Percentiles rank a stretch among this genome's conserved stretches.
Conservation (phyloP, 2,329 filamentous ascomycete genomes). For the Hymenoscyphus linearis region DNA sequence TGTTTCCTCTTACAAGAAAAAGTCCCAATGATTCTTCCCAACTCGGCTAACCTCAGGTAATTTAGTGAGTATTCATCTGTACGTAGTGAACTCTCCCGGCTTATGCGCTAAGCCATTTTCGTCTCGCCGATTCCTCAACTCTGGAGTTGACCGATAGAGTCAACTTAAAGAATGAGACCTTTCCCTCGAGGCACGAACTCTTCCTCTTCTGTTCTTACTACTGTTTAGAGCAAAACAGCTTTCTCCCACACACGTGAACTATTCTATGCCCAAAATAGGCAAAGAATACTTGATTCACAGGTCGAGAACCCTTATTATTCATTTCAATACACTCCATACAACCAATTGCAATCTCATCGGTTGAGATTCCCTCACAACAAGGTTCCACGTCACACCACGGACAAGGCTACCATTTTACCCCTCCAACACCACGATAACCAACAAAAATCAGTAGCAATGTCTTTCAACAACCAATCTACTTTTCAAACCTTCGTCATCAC, state of each 20-base stretch:
- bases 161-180: not conserved
- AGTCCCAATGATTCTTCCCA: not conserved
- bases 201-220: constrained; percentile 3
- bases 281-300: constrained; percentile 4
- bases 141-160: not conserved
- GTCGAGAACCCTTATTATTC: constrained; percentile 5
- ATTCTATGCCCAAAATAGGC: not conserved
- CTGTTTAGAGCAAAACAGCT: not conserved
- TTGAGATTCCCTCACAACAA: not conserved
- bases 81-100: not conserved
- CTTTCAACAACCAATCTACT: constrained; percentile 8
- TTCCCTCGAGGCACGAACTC: constrained; percentile 4
- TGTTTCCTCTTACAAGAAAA: not conserved
- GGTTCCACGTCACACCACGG: not conserved
- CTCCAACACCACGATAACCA: constrained; percentile 2
- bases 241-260: not conserved
- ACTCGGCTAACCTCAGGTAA: not conserved
- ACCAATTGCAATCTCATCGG: not conserved
- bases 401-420: constrained; percentile 2
- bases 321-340: not conserved
- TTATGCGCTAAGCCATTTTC: not conserved
- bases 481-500: constrained; percentile 42
- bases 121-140: not conserved
- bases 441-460: constrained; percentile 14
- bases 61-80: not conserved